A percentile compares a stretch with the other conserved stretches of the same genome.
Conservation (phyloP, 345 rosid species). For the Schrenkiella parvula region DNA sequence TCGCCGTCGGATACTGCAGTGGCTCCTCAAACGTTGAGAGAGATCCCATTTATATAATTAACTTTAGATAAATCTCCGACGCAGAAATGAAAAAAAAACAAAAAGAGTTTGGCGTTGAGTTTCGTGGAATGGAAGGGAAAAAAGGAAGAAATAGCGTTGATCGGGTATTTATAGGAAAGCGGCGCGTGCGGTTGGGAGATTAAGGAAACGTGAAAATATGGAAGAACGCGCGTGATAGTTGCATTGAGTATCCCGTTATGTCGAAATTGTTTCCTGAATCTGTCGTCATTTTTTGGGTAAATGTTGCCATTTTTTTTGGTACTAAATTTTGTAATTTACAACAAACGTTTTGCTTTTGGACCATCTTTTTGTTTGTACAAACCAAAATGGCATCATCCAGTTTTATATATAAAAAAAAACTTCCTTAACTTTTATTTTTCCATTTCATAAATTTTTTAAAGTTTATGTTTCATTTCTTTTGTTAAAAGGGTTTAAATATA, state of each 20-base stretch:
- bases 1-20: conserved; percentile 55
- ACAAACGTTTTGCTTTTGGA: neutral
- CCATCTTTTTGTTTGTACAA: neutral
- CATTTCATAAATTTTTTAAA: neutral
- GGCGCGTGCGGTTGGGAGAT: conserved; percentile 14
- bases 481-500: too few species aligned
- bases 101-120: neutral
- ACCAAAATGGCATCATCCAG: neutral
- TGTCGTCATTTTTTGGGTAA: conserved; percentile 45
- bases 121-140: neutral
- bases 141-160: neutral
- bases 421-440: too few species aligned
- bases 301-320: conserved; percentile 41
- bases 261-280: conserved; percentile 4
- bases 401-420: too few species aligned
- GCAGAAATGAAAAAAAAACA: neutral
- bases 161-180: conserved; percentile 10
- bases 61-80: neutral
- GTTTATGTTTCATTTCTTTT: too few species aligned
- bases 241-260: conserved; percentile 1
- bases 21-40: conserved; percentile 34
- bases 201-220: conserved; percentile 21
- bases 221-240: conserved; percentile 8
- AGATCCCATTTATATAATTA: conserved; percentile 53
- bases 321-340: neutral